phyloP scores from a whole-genome alignment of 2,329 filamentous ascomycete genomes.

The Nemania sp. region DNA sequence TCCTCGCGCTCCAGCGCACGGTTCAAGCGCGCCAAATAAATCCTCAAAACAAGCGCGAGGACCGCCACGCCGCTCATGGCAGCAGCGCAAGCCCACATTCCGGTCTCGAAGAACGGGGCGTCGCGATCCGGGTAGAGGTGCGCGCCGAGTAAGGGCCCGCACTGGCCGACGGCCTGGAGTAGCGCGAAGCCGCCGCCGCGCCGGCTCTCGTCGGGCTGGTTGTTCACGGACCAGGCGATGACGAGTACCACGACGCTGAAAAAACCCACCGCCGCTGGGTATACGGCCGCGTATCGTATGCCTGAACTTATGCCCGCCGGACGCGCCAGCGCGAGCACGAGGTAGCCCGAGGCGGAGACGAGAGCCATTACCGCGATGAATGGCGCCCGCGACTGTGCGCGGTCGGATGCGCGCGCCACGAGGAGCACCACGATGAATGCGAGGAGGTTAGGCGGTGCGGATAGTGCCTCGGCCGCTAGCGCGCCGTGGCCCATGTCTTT shows the following conservation, averaged over 20 bases:
- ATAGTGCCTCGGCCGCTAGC: conserved; percentile 72
- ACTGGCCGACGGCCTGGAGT: conserved; percentile 80
- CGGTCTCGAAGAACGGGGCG: conserved; percentile 62
- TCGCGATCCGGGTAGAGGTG: conserved; percentile 64
- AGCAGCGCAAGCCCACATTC: conserved; percentile 64
- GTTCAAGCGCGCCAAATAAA: conserved; percentile 58
- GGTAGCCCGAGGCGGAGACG: conserved; percentile 64
- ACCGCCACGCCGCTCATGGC: conserved; percentile 65
- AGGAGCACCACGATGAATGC: conserved; percentile 73
- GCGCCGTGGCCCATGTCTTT: conserved; percentile 73
- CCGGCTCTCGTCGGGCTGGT: conserved; percentile 69
- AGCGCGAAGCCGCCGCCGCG: conserved; percentile 79
- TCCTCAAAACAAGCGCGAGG: conserved; percentile 57
- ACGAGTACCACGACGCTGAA: conserved; percentile 83
- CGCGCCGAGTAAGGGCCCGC: conserved; percentile 72
- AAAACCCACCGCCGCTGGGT: conserved; percentile 78
- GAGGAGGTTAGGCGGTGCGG: conserved; percentile 78
- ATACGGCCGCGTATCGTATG: conserved; percentile 73
- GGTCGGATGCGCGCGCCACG: conserved; percentile 75
- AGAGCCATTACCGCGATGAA: conserved; percentile 72
- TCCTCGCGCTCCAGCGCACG: conserved; percentile 40
- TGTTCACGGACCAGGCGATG: conserved; percentile 88
- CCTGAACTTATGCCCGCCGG: conserved; percentile 47
- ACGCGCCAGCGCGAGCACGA: conserved; percentile 63
- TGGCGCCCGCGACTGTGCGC: conserved; percentile 60